A percentile compares a stretch with the other conserved stretches of the same genome.
phyloP scores from a whole-genome alignment of 306 rosid genomes.

The Fragaria ananassa region DNA sequence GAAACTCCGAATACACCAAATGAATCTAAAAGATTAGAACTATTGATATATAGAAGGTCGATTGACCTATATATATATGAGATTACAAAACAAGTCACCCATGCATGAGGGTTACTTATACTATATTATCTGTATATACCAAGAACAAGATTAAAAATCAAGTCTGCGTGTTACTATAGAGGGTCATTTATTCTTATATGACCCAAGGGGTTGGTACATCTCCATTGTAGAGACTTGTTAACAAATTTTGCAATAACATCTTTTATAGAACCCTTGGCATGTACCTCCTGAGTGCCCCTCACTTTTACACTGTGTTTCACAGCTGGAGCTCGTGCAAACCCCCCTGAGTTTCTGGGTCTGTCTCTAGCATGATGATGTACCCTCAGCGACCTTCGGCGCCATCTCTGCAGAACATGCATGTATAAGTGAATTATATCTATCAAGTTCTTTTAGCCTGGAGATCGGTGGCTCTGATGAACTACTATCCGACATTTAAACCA shows the following conservation, averaged over 20 bases:
- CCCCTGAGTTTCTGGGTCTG: not conserved
- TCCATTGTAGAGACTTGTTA: not conserved
- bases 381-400: not conserved
- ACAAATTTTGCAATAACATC: slow-evolving; percentile 6
- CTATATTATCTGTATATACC: too few relatives aligned
- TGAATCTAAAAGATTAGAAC: too few relatives aligned
- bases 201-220: not conserved
- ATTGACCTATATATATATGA: not conserved
- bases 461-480: too few relatives aligned
- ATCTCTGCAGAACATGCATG: not conserved
- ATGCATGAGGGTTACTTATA: too few relatives aligned
- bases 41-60: not conserved
- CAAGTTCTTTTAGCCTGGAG: not conserved
- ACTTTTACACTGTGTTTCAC: not conserved
- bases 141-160: not conserved
- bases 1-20: too few relatives aligned
- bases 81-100: too few relatives aligned
- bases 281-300: not conserved
- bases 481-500: not conserved
- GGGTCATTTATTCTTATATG: not conserved
- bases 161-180: not conserved
- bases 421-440: not conserved
- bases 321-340: not conserved
- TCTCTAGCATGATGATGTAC: not conserved
- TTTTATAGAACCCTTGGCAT: not conserved